Base-by-base conservation (phyloP, 2,329 filamentous ascomycete genomes). In the Chaetothyriales sp. region DNA sequence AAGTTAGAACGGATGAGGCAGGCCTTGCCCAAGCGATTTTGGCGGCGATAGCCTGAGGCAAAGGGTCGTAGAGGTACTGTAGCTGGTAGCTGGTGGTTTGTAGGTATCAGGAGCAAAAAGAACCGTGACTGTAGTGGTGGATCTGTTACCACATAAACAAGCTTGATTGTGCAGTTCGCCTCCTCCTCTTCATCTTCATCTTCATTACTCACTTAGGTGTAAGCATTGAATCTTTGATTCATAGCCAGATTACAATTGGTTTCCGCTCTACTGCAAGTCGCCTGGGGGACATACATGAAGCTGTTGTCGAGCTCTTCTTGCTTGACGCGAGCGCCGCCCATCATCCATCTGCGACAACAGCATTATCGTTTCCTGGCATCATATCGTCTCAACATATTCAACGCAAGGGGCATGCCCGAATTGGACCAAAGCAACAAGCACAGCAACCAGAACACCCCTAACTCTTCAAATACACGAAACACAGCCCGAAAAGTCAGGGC, bases 1-100 rank as follows among this genome's bases (percentile, higher is more conserved):
- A 83, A 49, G 86, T 90, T 54, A 79, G 92, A 64, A 85, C 84
- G 66, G 92, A 98, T 68, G 92, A 98, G 70, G 86, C 92, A 65
- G 86, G 86, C 51, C 81, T 98, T 63, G 88, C 92, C 55, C 77
- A 81, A 53, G 74, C 93, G 67, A 80, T 96, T 54, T 78, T 95
- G 65, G 12, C 32, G 10, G 85, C 80, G 59, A 88, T 39, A 39
- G 32, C 32, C 12, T 39, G 86, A 39, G 15, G 15, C 32, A 12
- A 15, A 39, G 32, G 32, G 32, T 39, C 5, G 32, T 39, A 39
- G 10, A 39, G 32, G 15, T 15, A 39, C 9, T 15, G 32, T 15
- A 15, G 32, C 10, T 39, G 32, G 32, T 15, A 15, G 32, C 10
- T 39, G 32, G 32, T 12, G 32, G 15, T 39, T 12, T 39, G 32